Evolutionary conservation across 768 basidiomycete species (phyloP), one percentile per base, ranked within the genome.

Genomic region (Piloderma croceum): DNA sequence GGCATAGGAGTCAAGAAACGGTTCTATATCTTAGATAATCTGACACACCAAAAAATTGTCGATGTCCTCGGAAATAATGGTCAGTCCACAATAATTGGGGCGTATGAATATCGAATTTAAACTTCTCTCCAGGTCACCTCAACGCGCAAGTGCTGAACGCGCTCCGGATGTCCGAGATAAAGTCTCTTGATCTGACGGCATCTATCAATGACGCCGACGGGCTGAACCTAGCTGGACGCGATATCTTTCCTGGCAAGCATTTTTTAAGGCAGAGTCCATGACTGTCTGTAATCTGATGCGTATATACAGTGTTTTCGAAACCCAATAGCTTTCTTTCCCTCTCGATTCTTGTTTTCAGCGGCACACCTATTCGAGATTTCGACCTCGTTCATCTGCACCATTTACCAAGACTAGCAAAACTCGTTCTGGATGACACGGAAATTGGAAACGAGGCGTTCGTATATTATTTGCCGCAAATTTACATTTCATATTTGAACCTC

Each of bases 361-460:
- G 67, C 18, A 65, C 68, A 10, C 59, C 46, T 10, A 54, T 82
- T 6, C 49, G 60, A 21, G 71, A 80, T 48, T 63, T 64, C 32
- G 74, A 78, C 45, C 50, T 83, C 13, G 56, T 62, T 11, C 59
- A 73, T 41, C 68, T 82, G 17, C 73, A 76, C 40, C 72, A 71
- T 43, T 68, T 82, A 12, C 77, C 73, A 3, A 66, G 61, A 34
- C 67, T 82, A 9, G 54, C 65, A 4, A 61, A 54, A 10, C 61
- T 83, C 23, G 53, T 63, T 27, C 58, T 81, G 17, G 68, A 71
- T 49, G 65, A 71, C 42, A 79, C 79, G 7, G 67, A 69, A 9
- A 73, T 82, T 24, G 67, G 73, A 27, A 77, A 82, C 48, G 79
- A 82, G 68, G 75, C 71, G 81, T 81, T 43, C 35, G 73, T 51